Evolutionary conservation across 2,329 filamentous ascomycete genomes (phyloP).

Genomic region (Sclerotinia sclerotiorum): DNA sequence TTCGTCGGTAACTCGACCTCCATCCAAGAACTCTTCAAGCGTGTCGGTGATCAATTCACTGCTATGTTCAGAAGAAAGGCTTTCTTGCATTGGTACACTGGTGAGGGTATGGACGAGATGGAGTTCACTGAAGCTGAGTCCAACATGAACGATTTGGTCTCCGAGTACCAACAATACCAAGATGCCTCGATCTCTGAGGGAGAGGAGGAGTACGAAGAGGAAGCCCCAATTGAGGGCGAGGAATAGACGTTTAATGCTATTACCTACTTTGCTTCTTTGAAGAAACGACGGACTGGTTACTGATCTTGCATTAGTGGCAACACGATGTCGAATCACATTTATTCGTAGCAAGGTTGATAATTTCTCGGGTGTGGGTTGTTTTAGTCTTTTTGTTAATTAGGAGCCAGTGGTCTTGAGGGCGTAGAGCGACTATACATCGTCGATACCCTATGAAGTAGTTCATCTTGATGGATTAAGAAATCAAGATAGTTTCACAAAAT

Average conservation of each 20-base stretch:
- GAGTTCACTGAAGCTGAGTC: constrained; percentile 99
- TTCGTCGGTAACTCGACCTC: constrained; percentile 99
- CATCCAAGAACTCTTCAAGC: constrained; percentile 99
- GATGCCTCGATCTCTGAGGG: constrained; percentile 96
- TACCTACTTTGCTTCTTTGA: constrained; percentile 27
- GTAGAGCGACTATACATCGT: constrained; percentile 32
- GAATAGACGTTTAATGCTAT: constrained; percentile 33
- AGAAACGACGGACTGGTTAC: constrained; percentile 26
- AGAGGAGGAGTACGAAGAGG: constrained; percentile 88
- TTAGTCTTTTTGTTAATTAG: constrained; percentile 32
- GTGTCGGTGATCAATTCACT: constrained; percentile 98
- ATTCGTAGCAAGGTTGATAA: constrained; percentile 34
- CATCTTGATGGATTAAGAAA: constrained; percentile 36
- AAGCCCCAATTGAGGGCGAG: constrained; percentile 74
- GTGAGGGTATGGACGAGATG: constrained; percentile 99
- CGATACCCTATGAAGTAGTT: constrained; percentile 34
- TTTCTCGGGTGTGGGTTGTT: constrained; percentile 27
- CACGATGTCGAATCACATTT: constrained; percentile 33
- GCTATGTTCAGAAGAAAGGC: constrained; percentile 99
- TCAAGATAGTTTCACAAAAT: constrained; percentile 28
- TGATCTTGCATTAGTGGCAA: constrained; percentile 28
- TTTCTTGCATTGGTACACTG: constrained; percentile 99
- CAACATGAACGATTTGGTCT: constrained; percentile 99
- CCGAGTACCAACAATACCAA: constrained; percentile 99
- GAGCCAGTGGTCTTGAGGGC: constrained; percentile 30